Evolutionary conservation across 2,329 filamentous ascomycete species (phyloP), one percentile per base, ranked within the genome.

Genomic region (Sporothrix dimorphospora): DNA sequence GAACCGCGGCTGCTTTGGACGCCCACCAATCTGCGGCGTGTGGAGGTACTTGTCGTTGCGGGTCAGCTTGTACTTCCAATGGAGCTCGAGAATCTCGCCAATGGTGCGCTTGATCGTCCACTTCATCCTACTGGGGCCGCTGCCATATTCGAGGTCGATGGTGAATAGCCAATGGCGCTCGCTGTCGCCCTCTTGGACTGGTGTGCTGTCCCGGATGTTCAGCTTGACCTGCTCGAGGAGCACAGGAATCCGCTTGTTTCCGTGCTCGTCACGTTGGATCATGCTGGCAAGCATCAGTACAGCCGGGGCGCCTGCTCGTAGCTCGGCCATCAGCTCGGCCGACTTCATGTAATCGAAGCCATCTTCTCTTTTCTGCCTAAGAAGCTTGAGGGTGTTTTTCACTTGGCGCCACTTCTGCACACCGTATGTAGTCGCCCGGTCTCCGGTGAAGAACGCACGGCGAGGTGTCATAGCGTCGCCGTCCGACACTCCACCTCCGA

Each of bases 251-350:
- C 94, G 90, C 82, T 93, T 96, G 81, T 97, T 96, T 66, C 95
- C 94, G 77, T 98, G 93, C 81, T 99, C 96, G 77, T 99, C 96
- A 72, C 96, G 89, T 82, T 98, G 96, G 77, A 98, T 96, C 93
- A 98, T 98, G 79, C 94, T 98, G 8, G 96, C 96, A 69, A 99
- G 84, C 81, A 99, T 97, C 72, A 99, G 85, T 24, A 95, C 96
- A 30, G 96, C 96, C 3, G 96, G 96, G 1, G 94, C 94, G 70
- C 94, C 96, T 57, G 96, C 97, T 66, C 96, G 89, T 49, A 99
- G 85, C 81, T 99, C 96, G 1, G 96, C 96, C 88, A 99, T 95
- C 63, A 99, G 85, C 80, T 99, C 96, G 1, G 96, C 94, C 11
- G 95, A 98, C 80, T 98, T 99, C 78, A 92, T 91, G 79, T 96